Conservation (phyloP, 2,329 filamentous ascomycete genomes). For the Nigrospora oryzae region DNA sequence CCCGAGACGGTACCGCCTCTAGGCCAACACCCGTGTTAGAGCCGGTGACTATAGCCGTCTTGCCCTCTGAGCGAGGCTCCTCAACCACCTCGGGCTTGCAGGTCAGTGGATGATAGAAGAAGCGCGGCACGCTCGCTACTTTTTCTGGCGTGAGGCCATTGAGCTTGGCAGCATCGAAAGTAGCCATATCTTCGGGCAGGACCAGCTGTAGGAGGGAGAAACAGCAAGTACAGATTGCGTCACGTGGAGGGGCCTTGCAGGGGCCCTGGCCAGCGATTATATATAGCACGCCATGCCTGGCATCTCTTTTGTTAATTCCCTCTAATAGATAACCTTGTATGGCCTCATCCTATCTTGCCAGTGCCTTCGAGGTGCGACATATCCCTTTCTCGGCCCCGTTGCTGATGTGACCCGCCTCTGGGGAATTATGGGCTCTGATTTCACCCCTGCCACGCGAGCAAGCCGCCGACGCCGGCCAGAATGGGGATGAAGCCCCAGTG, state of each 20-base stretch:
- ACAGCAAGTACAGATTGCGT: not conserved
- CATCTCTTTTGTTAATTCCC: too few relatives aligned
- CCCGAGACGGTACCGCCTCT: slow-evolving; percentile 11
- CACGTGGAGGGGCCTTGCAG: too few relatives aligned
- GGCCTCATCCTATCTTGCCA: too few relatives aligned
- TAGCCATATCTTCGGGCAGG: not conserved
- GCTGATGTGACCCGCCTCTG: too few relatives aligned
- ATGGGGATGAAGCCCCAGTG: not conserved
- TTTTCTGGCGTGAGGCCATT: slow-evolving; percentile 1
- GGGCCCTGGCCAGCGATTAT: too few relatives aligned
- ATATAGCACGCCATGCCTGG: too few relatives aligned
- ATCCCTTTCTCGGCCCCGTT: too few relatives aligned
- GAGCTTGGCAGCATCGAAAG: not conserved
- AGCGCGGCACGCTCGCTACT: slow-evolving; percentile 4
- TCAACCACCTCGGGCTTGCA: slow-evolving; percentile 1
- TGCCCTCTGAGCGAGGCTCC: not conserved
- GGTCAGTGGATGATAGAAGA: slow-evolving; percentile 4
- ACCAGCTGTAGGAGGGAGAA: too few relatives aligned
- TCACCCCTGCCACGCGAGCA: too few relatives aligned
- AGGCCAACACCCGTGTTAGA: slow-evolving; percentile 22
- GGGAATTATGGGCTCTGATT: too few relatives aligned
- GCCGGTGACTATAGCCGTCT: slow-evolving; percentile 18
- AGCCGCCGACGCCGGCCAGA: not conserved
- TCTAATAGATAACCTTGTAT: too few relatives aligned
- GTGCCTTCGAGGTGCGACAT: too few relatives aligned